Base-by-base conservation (phyloP, 2,329 filamentous ascomycete species). In the Calonectria pteridis region DNA sequence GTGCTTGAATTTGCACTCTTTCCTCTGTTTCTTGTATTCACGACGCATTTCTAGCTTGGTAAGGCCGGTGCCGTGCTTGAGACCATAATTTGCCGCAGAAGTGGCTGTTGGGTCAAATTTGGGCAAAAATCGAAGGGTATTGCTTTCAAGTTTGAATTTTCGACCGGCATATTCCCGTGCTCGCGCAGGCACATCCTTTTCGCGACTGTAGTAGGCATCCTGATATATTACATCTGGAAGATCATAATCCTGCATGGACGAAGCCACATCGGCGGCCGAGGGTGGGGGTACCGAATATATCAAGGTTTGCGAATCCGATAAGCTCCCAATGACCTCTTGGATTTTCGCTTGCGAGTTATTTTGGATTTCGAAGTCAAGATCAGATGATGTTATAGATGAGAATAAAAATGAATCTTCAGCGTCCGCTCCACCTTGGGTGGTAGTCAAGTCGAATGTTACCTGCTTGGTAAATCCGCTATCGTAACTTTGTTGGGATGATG, bases 131-230 rank as follows among this genome's bases (percentile, higher is more conserved):
- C 94, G 94, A 10, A 97, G 82, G 1, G 93, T 94, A 68, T 90
- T 92, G 73, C 95, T 93, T 79, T 92, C 90, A 9, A 98, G 86
- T 72, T 91, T 93, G 82, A 97, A 98, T 78, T 97, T 94, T 77
- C 92, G 92, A 4, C 96, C 96, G 9, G 94, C 96, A 84, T 98
- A 98, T 83, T 98, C 95, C 67, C 95, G 89, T 37, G 89, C 84
- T 67, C 93, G 90, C 49, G 93, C 89, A 16, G 96, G 95, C 0
- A 98, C 94, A 84, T 98, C 97, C 65, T 88, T 89, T 74, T 97
- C 95, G 33, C 94, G 89, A 78, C 95, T 94, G 82, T 98, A 98
- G 80, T 93, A 96, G 0, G 96, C 93, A 81, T 95, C 93, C 83
- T 95, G 94, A 76, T 98, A 97, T 63, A 98, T 89, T 18, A 94